Conservation (phyloP, 306 rosid genomes). For the Macrotyloma uniflorum region DNA sequence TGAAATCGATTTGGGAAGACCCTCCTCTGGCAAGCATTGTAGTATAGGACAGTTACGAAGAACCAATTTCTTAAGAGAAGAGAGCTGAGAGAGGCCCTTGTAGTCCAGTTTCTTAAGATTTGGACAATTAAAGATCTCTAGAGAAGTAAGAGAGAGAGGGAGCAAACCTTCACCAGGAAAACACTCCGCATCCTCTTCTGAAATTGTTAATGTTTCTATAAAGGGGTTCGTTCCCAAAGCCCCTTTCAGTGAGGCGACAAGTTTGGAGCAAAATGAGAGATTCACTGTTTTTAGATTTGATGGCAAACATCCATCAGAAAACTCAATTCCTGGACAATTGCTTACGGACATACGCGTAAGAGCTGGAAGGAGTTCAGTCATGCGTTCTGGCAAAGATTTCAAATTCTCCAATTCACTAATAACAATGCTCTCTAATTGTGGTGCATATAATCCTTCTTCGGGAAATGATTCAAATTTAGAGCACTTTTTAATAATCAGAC, state of each 20-base stretch:
- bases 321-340: neutral
- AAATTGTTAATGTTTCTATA: neutral
- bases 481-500: neutral
- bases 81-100: too few species aligned
- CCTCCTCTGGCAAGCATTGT: slow-evolving; percentile 30
- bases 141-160: neutral
- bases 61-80: too few species aligned
- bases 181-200: neutral
- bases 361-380: neutral
- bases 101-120: neutral
- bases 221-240: neutral
- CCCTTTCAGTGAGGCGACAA: neutral
- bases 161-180: neutral
- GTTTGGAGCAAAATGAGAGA: neutral
- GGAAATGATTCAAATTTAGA: neutral
- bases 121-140: neutral
- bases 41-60: neutral
- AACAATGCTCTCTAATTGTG: neutral
- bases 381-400: neutral
- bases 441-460: neutral
- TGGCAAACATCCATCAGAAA: neutral
- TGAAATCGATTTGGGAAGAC: slow-evolving; percentile 25
- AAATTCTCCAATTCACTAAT: neutral
- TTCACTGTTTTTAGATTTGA: neutral
- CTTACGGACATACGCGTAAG: neutral